Base-by-base conservation (phyloP, 176 grass and related monocot genomes). In the Carex scoparia region DNA sequence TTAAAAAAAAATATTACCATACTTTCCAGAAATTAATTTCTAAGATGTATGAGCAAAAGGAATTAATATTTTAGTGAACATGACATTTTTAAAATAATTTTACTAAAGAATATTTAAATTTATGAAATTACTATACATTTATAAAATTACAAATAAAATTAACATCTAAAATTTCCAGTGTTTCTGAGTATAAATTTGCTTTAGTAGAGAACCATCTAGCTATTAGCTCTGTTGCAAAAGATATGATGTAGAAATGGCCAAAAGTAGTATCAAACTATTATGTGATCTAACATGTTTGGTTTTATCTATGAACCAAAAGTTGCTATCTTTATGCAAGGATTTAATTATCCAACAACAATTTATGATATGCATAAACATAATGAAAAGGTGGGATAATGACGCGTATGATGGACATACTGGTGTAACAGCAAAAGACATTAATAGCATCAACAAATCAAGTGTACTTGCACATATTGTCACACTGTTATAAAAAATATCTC, bases 291-390 rank as follows among this genome's bases (percentile, higher is more conserved):
- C 61, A 63, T 46, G 33, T 67, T 67, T 40, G 33, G 66, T 40
- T 69, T 69, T 38, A 69, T 69, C 13, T 69, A 69, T 69, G 11
- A 76, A 37, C 51, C 13, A 30, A 51, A 57, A 61, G 12, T 60
- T 58, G 77, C 10, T 35, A 10, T 57, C 27, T 82, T 30, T 42
- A 83, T 83, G 61, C 18, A 49, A 44, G 59, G 4, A 33, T 83
- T 83, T 53, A 83, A 68, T 83, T 54, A 83, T 18, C 81, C 81
- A 83, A 83, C 62, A 68, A 68, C n/a, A 83, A 53, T 32, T 69
- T 54, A 83, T 38, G 7, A 9, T 59, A 81, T n/a, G 19, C 16
- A 63, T 81, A 62, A 61, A 12, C 16, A 63, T 81, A 62, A 61
- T 63, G 30, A 42, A 81, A 81, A 79, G 32, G 80, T 64, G 10